Conservation (phyloP, 164 flowering plant genomes). For the Magnolia kwangsiensis region DNA sequence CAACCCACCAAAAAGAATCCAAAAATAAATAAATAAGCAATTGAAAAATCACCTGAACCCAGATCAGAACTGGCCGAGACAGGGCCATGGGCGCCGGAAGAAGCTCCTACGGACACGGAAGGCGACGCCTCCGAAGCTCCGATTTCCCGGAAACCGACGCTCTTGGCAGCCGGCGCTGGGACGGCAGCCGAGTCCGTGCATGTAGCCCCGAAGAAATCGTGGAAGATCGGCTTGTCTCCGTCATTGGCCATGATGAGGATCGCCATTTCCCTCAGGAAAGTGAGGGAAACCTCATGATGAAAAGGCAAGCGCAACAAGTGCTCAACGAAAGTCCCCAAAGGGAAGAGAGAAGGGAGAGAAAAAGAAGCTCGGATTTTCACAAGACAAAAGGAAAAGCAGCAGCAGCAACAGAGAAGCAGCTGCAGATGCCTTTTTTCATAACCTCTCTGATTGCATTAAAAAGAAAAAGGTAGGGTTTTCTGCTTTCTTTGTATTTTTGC, state of each 20-base stretch:
- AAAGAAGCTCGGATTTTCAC: slow-evolving; percentile 8
- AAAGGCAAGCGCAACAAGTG: not conserved
- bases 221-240: slow-evolving; percentile 18
- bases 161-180: not conserved
- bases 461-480: slow-evolving; percentile 11
- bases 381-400: slow-evolving; percentile 1
- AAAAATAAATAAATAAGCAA: not conserved
- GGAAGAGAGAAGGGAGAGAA: not conserved
- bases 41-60: slow-evolving; percentile 13
- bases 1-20: not conserved
- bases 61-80: slow-evolving; percentile 18
- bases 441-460: slow-evolving; percentile 4
- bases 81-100: slow-evolving; percentile 15
- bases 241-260: slow-evolving; percentile 16
- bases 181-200: slow-evolving; percentile 6
- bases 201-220: slow-evolving; percentile 19
- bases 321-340: slow-evolving; percentile 1
- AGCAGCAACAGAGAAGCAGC: not conserved
- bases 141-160: not conserved
- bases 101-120: slow-evolving; percentile 10
- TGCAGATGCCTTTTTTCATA: not conserved
- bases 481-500: not conserved
- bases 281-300: slow-evolving; percentile 2
- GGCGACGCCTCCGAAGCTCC: slow-evolving; percentile 6
- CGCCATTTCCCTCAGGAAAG: slow-evolving; percentile 16